Evolutionary conservation across 2,329 filamentous ascomycete genomes (phyloP).

Genomic region (Mariannaea sp.): DNA sequence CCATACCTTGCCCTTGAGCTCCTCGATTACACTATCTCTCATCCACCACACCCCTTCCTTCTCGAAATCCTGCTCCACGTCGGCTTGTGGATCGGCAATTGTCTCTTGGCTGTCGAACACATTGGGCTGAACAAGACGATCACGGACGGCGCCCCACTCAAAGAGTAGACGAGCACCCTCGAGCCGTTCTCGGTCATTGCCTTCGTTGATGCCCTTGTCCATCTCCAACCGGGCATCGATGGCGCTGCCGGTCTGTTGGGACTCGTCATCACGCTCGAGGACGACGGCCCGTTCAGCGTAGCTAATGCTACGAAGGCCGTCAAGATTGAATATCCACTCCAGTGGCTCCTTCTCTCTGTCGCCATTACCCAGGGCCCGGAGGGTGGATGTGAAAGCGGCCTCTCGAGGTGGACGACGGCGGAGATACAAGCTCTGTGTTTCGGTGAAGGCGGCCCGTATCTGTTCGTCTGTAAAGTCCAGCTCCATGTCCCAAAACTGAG

Average conservation of each 20-base stretch:
- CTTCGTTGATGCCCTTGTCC: constrained; percentile 51
- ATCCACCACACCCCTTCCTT: constrained; percentile 57
- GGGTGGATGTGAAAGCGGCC: constrained; percentile 72
- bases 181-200: constrained; percentile 48
- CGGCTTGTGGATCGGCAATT: constrained; percentile 36
- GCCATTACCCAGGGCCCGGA: constrained; percentile 68
- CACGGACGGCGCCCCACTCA: constrained; percentile 59
- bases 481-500: constrained; percentile 79
- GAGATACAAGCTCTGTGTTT: constrained; percentile 75
- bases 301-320: constrained; percentile 58
- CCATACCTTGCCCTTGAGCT: constrained; percentile 60
- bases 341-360: constrained; percentile 54
- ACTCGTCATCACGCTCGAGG: constrained; percentile 57
- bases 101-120: constrained; percentile 45
- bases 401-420: constrained; percentile 71
- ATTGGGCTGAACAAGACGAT: constrained; percentile 36
- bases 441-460: constrained; percentile 65
- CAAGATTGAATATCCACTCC: constrained; percentile 75
- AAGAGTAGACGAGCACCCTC: constrained; percentile 59
- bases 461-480: constrained; percentile 72
- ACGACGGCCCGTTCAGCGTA: constrained; percentile 70
- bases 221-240: constrained; percentile 77
- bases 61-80: constrained; percentile 28
- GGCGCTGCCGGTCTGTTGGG: constrained; percentile 52
- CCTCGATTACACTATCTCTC: constrained; percentile 58